Percentiles rank a stretch among this genome's conserved stretches.
Conservation (phyloP, 2,329 filamentous ascomycete species). For the Onygenales sp. region DNA sequence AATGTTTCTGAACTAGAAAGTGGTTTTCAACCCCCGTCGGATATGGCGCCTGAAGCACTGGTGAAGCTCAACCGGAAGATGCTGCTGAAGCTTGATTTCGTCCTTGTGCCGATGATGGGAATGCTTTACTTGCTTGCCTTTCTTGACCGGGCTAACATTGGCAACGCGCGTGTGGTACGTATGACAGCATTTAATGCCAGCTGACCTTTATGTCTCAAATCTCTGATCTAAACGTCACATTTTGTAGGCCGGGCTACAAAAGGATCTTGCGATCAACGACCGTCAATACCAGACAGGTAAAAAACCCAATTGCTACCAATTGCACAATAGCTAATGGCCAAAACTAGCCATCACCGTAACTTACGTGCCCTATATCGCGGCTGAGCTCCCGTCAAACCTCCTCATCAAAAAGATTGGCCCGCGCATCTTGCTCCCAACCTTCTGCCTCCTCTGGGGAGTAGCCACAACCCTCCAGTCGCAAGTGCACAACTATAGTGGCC, state of each 20-base stretch:
- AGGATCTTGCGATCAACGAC: slow-evolving; percentile 49
- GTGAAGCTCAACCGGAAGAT: slow-evolving; percentile 21
- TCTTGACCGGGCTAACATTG: slow-evolving; percentile 62
- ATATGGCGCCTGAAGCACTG: neutral
- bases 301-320: neutral
- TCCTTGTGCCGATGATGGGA: slow-evolving; percentile 28
- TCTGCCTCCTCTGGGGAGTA: slow-evolving; percentile 50
- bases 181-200: neutral
- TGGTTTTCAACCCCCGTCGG: neutral
- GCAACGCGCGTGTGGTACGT: slow-evolving; percentile 55
- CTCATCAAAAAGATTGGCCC: slow-evolving; percentile 54
- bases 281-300: slow-evolving; percentile 49
- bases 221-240: too few relatives aligned
- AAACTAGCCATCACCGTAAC: slow-evolving; percentile 2
- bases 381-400: slow-evolving; percentile 54
- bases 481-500: slow-evolving; percentile 38
- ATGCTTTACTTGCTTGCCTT: slow-evolving; percentile 57
- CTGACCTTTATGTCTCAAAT: neutral
- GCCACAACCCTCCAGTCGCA: slow-evolving; percentile 39
- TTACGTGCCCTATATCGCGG: slow-evolving; percentile 3
- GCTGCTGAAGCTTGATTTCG: slow-evolving; percentile 30
- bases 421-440: slow-evolving; percentile 49
- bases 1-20: neutral
- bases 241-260: slow-evolving; percentile 40
- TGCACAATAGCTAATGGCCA: neutral